Evolutionary conservation across 805 yeast species (phyloP), one percentile per base, ranked within the genome.

Genomic region (Kodamaea restingae): DNA sequence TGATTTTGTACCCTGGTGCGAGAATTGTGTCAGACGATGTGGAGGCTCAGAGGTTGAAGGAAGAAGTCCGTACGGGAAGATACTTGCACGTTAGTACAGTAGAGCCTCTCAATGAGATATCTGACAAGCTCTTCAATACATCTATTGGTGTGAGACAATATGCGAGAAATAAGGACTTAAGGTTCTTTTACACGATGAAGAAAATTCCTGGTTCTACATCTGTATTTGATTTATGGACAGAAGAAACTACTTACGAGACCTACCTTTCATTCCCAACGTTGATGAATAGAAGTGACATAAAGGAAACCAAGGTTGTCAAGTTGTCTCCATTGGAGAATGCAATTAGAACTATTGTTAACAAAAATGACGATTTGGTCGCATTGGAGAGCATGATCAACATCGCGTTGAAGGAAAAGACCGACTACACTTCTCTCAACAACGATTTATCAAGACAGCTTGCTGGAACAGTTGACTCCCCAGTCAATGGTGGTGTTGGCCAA

Each of bases 381-480:
- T 60, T 82, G 29, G 93, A 85, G 58, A 75, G 77, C 45, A 61
- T 76, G 64, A 73, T 79, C 35, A 68, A 68, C 49, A 69, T 71
- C 50, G 73, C 78, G 2, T 47, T 73, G 39, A 76, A 70, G 47
- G 80, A 77, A 20, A 75, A 73, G 50, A 67, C 70, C 0, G 76
- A 71, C 36, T 65, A 60, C 35, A 54, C 67, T 2, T 61, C 79
- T 0, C 56, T 75, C 20, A 80, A 81, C 56, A 73, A 74, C 47
- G 87, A 80, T 53, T 62, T 84, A 44, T 80, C 90, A 4, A 70
- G 91, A 58, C 78, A 78, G 51, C 64, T 82, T 40, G 75, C 87
- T 2, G 96, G 96, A 31, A 85, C 96, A 0, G 90, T 88, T 39
- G 95, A 87, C 56, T 79, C 96, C 0, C 96, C 96, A 3, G 91